These are phyloP conservation scores for Russula griseocarnosa DNA, from an alignment of 768 basidiomycete species.

Conservation along the genomic window DNA sequence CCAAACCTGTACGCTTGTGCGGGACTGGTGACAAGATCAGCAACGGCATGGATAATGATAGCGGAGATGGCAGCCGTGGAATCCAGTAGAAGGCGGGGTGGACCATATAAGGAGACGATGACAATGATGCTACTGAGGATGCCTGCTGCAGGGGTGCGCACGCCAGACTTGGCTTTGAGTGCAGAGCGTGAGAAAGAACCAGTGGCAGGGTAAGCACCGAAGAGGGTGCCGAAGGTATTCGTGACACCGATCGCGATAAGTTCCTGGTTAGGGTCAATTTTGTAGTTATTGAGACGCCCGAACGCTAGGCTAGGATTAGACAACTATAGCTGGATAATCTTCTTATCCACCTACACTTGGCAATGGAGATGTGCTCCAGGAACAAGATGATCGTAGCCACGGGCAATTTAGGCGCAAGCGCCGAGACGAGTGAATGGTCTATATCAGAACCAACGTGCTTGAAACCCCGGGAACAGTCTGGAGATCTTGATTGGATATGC, in stretches of 20 bases:
- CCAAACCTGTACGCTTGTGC: constrained; percentile 85
- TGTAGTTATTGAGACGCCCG: constrained; percentile 92
- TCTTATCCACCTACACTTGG: constrained; percentile 63
- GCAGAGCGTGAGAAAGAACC: constrained; percentile 99
- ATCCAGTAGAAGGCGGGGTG: constrained; percentile 93
- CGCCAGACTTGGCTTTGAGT: constrained; percentile 92
- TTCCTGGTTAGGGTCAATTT: constrained; percentile 90
- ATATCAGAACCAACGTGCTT: constrained; percentile 50
- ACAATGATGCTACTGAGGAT: constrained; percentile 82
- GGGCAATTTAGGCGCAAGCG: constrained; percentile 72
- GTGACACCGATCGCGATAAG: constrained; percentile 97
- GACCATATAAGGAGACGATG: constrained; percentile 89
- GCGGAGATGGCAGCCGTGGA: constrained; percentile 77
- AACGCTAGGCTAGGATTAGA: constrained; percentile 54
- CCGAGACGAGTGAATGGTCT: constrained; percentile 50
- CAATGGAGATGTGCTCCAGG: constrained; percentile 94
- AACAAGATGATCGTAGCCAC: constrained; percentile 86
- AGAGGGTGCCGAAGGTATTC: constrained; percentile 85
- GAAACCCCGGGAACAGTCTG: constrained; percentile 77
- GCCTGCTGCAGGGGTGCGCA: constrained; percentile 92
- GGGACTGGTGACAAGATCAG: constrained; percentile 82
- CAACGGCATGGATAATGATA: constrained; percentile 91
- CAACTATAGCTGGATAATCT: no score
- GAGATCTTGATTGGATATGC: constrained; percentile 84
- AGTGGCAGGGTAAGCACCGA: constrained; percentile 92